phyloP scores from a whole-genome alignment of 1,139 yeast species.

The Blastobotrys illinoisensis region DNA sequence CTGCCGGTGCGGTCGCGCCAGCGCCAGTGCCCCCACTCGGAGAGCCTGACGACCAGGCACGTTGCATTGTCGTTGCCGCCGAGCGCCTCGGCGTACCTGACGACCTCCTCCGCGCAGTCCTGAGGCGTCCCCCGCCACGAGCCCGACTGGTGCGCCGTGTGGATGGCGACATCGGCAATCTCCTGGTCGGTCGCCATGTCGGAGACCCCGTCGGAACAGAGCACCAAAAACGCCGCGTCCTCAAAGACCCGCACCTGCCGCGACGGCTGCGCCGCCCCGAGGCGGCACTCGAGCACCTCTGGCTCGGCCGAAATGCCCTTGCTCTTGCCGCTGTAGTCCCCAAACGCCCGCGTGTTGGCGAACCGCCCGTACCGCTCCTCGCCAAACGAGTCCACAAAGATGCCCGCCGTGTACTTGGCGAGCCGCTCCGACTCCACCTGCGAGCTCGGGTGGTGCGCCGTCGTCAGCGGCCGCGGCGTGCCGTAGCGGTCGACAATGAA shows the following conservation, averaged over 20 bases:
- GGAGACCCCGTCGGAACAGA: slow-evolving; percentile 85
- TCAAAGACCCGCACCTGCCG: slow-evolving; percentile 38
- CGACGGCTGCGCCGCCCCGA: slow-evolving; percentile 41
- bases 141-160: slow-evolving; percentile 64
- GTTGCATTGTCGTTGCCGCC: slow-evolving; percentile 97
- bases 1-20: slow-evolving; percentile 75
- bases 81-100: slow-evolving; percentile 74
- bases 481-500: slow-evolving; percentile 58
- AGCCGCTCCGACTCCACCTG: slow-evolving; percentile 72
- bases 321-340: slow-evolving; percentile 73
- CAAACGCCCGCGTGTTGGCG: slow-evolving; percentile 92
- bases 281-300: slow-evolving; percentile 60
- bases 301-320: slow-evolving; percentile 93
- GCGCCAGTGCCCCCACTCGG: slow-evolving; percentile 90
- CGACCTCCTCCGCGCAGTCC: slow-evolving; percentile 76
- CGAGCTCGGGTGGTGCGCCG: slow-evolving; percentile 82
- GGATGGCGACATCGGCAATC: slow-evolving; percentile 75
- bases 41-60: slow-evolving; percentile 68
- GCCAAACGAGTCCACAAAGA: slow-evolving; percentile 88
- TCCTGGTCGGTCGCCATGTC: slow-evolving; percentile 83
- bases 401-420: slow-evolving; percentile 62
- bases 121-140: slow-evolving; percentile 75
- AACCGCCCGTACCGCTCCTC: slow-evolving; percentile 78
- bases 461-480: slow-evolving; percentile 69
- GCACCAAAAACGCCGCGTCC: slow-evolving; percentile 71